Percentiles rank a stretch among this genome's conserved stretches.
Evolutionary conservation across 1,284 basidiomycete species (phyloP).

Genomic region (Naganishia sp.): DNA sequence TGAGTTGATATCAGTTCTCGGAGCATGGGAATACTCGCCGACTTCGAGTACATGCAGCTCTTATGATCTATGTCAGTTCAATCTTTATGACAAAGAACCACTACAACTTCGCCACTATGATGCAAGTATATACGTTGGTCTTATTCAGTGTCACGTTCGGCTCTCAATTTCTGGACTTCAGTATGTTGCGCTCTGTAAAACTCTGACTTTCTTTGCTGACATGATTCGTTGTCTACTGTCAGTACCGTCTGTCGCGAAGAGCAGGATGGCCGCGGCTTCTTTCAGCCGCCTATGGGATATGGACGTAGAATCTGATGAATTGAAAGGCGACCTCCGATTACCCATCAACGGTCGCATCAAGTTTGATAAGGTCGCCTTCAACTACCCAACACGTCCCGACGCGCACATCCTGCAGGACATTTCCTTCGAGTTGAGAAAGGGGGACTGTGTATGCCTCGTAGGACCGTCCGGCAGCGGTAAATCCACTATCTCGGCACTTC

Average conservation of each 20-base stretch:
- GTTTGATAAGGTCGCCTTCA: constrained; percentile 72
- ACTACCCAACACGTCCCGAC: constrained; percentile 78
- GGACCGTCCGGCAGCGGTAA: constrained; percentile 87
- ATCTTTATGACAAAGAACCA: constrained; percentile 75
- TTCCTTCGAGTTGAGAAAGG: constrained; percentile 65
- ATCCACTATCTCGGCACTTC: constrained; percentile 76
- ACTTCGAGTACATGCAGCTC: constrained; percentile 55
- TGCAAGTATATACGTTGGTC: constrained; percentile 85
- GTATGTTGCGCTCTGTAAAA: constrained; percentile 58
- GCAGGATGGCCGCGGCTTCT: constrained; percentile 75
- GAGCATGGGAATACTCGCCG: not conserved
- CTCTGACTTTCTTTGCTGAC: constrained; percentile 2
- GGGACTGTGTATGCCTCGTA: constrained; percentile 84
- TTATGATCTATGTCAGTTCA: constrained; percentile 87
- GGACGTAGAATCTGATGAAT: constrained; percentile 61
- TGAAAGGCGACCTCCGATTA: constrained; percentile 66
- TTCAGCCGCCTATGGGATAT: constrained; percentile 70
- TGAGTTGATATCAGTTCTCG: constrained; percentile 37
- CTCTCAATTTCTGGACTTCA: constrained; percentile 81
- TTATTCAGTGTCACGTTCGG: constrained; percentile 92
- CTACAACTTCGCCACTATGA: constrained; percentile 82
- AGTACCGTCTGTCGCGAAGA: constrained; percentile 79
- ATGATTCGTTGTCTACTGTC: constrained; percentile 31
- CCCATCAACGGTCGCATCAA: constrained; percentile 65
- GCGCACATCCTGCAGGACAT: constrained; percentile 68